Base-by-base conservation (phyloP, 1,284 basidiomycete species). In the Tilletia setariae region DNA sequence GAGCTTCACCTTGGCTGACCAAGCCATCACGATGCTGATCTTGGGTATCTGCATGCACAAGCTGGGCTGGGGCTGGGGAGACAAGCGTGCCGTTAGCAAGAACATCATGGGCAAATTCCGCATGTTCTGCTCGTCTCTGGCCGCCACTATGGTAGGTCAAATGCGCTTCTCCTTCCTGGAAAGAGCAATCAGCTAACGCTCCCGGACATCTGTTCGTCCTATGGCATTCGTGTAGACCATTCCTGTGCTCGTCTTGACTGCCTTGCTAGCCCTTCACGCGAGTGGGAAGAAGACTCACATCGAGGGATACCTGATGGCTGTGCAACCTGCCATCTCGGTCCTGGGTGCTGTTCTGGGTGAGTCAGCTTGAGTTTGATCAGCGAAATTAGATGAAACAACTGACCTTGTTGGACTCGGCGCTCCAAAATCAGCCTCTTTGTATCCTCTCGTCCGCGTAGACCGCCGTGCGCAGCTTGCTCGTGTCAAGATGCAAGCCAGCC, bases 61-160 rank as follows among this genome's bases (percentile, higher is more conserved):
- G 19, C 7, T 59, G 53, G 53, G 53, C 53, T 59, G 53, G 53
- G 53, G 53, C 53, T 59, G 53, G 53, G 53, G 53, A 21, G 53
- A 59, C 53, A 59, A 59, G 53, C 53, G 28, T 30, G 53, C 53
- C 32, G 53, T 59, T 19, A 59, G 53, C 53, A 59, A 59, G 53
- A 9, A 21, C 53, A 30, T 59, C 53, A 28, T 59, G 4, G 53
- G 53, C 8, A 59, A 59, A 19, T 13, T 25, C 25, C 25, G 28
- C 53, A 59, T 59, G 53, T 30, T 59, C 53, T 16, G 21, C 53
- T 59, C 19, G 19, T 21, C 53, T 3, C 21, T 59, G 15, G 53
- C 53, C 9, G 53, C 53, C 8, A 59, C 28, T 19, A 59, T 28
- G 23, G 53, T 28, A 30, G 32, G 53, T 53, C 23, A 9, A 11